Evolutionary conservation across 305 asterid species (phyloP), one percentile per base, ranked within the genome.

Genomic region (Fraxinus baroniana): DNA sequence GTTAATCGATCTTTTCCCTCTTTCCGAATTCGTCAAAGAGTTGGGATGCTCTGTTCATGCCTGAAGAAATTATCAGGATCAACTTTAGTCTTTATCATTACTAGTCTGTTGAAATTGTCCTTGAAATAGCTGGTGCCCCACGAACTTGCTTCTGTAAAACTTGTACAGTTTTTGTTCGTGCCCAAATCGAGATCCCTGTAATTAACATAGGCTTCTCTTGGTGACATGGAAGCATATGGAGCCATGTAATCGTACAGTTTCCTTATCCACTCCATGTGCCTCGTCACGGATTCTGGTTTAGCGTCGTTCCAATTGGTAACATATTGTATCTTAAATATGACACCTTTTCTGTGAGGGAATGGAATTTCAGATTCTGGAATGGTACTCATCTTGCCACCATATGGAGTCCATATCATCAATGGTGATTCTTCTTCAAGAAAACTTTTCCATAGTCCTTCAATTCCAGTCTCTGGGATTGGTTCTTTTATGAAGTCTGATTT

Each of bases 161-260:
- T 91, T 3, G 88, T 79, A 20, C 78, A 86, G 9, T 86, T 86
- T 24, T 44, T 87, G 81, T 91, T 92, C 78, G 77, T 75, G 20
- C 97, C 97, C 74, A 92, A 36, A 74, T 92, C 95, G 1, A 92
- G 95, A 86, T 92, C 97, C 79, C 94, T 87, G 60, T 92, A 92
- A 66, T 92, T 92, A 83, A 91, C 95, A 46, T 92, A 91, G 2
- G 97, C 92, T 79, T 89, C 88, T 80, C 97, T 88, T 0, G 95
- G 97, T 13, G 86, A 81, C 91, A 78, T 89, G 1, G 97, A 90
- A 52, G 87, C 95, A 70, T 89, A 90, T 20, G 90, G 74, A 2
- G 88, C 89, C 97, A 91, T 92, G 86, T 91, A 92, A 49, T 81
- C 83, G 44, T 91, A 91, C 10, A 91, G 83, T 78, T 75, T 85